Conservation (phyloP, 345 rosid species). For the Camelina sativa region DNA sequence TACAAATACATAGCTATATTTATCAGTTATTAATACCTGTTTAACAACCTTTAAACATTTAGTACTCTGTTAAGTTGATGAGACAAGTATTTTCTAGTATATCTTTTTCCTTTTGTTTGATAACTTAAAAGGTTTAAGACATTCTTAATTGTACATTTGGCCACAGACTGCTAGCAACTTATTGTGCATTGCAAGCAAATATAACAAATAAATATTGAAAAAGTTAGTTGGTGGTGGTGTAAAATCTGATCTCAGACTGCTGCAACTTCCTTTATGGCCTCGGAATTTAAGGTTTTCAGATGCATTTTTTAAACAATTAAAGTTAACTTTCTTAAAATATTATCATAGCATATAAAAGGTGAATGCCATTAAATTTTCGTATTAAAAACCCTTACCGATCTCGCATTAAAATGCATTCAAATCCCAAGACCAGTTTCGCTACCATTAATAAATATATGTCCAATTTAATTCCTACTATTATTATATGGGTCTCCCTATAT, state of each 20-base stretch:
- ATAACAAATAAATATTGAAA: conserved; percentile 7
- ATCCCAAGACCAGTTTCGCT: conserved; percentile 37
- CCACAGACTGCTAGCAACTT: too few relatives aligned
- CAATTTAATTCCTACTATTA: conserved; percentile 15
- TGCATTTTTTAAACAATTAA: conserved; percentile 5
- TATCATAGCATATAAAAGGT: neutral
- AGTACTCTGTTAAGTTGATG: too few relatives aligned
- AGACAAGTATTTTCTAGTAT: too few relatives aligned
- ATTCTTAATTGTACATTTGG: too few relatives aligned
- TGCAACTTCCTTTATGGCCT: conserved; percentile 28
- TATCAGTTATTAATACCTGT: too few relatives aligned
- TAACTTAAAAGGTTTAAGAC: too few relatives aligned
- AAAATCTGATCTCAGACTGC: conserved; percentile 24
- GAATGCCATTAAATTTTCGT: conserved; percentile 18
- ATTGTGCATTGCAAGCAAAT: neutral
- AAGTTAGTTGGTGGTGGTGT: conserved; percentile 25
- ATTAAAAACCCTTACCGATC: conserved; percentile 30
- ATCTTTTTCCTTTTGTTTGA: too few relatives aligned
- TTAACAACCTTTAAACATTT: too few relatives aligned
- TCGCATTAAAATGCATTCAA: conserved; percentile 43
- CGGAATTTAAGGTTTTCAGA: conserved; percentile 43
- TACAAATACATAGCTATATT: too few relatives aligned
- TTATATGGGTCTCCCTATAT: conserved; percentile 19
- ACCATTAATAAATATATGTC: conserved; percentile 24
- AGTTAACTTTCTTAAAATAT: conserved; percentile 1